Evolutionary conservation across 768 basidiomycete genomes (phyloP).

Genomic region (Crucibulum laeve): DNA sequence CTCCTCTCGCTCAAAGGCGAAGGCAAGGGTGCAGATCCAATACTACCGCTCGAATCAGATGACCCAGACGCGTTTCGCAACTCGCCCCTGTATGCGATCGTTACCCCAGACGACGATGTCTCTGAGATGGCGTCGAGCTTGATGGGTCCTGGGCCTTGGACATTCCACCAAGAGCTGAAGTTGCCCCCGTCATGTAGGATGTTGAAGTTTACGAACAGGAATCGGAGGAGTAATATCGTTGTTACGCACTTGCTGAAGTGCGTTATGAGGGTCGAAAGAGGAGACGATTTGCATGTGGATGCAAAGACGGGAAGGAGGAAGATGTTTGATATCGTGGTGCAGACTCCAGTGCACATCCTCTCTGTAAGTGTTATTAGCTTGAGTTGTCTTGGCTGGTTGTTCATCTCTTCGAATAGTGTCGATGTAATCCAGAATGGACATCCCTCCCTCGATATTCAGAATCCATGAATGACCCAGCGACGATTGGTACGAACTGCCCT

Average conservation of each 20-base stretch:
- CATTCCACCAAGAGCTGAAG: conserved; percentile 61
- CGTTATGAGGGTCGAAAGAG: conserved; percentile 77
- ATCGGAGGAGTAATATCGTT: conserved; percentile 67
- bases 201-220: conserved; percentile 78
- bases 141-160: conserved; percentile 88
- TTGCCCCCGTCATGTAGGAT: conserved; percentile 61
- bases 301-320: conserved; percentile 69
- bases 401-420: conserved; percentile 44
- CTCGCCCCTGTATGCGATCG: conserved; percentile 61
- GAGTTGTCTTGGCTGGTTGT: background rate
- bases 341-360: conserved; percentile 81
- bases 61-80: conserved; percentile 54
- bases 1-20: conserved; percentile 60
- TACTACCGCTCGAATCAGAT: conserved; percentile 78
- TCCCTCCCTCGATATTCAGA: conserved; percentile 74
- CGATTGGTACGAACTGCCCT: conserved; percentile 38
- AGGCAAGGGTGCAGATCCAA: conserved; percentile 48
- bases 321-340: conserved; percentile 82
- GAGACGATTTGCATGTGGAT: conserved; percentile 63
- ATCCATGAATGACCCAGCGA: conserved; percentile 30
- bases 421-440: conserved; percentile 77
- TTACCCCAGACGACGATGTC: conserved; percentile 43
- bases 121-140: conserved; percentile 54
- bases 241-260: conserved; percentile 79
- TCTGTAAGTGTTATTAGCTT: conserved; percentile 51